Evolutionary conservation across 1,284 basidiomycete species (phyloP).

Genomic region (Moniliophthora roreri): DNA sequence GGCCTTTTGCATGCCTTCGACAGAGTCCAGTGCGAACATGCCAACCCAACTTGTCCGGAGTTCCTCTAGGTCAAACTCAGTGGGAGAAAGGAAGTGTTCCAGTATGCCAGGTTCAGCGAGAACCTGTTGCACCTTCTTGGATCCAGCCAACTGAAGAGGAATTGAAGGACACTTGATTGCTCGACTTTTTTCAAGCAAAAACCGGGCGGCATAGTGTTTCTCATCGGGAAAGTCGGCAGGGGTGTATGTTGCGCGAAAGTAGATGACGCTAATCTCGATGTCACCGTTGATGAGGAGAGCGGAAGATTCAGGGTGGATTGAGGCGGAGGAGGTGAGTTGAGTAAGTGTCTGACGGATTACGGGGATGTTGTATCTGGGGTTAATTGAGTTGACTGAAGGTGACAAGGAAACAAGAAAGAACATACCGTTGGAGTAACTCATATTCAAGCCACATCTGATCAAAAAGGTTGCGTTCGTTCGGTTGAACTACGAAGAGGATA

Average conservation of each 20-base stretch:
- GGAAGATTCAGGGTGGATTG: constrained; percentile 48
- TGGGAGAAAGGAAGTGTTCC: constrained; percentile 64
- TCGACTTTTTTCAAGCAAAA: constrained; percentile 72
- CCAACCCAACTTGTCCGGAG: constrained; percentile 75
- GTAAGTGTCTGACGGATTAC: constrained; percentile 57
- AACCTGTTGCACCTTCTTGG: constrained; percentile 95
- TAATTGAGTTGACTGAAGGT: constrained; percentile 20
- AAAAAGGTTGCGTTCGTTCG: constrained; percentile 92
- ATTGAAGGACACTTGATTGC: too few relatives aligned
- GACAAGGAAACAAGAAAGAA: constrained; percentile 20
- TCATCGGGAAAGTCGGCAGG: constrained; percentile 84
- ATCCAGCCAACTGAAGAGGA: constrained; percentile 94
- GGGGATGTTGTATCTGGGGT: not conserved
- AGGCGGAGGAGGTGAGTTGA: constrained; percentile 55
- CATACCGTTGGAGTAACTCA: constrained; percentile 71
- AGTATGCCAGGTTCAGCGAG: constrained; percentile 75
- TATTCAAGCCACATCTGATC: constrained; percentile 93
- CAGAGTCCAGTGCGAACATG: constrained; percentile 74
- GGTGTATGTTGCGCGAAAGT: constrained; percentile 88
- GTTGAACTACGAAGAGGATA: constrained; percentile 63
- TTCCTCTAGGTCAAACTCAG: constrained; percentile 46
- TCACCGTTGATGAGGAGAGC: constrained; percentile 40
- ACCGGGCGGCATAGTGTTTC: constrained; percentile 67
- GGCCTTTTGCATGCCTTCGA: constrained; percentile 32
- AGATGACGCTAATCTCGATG: constrained; percentile 79